These are phyloP conservation scores for Cryptococcus wingfieldii DNA, from an alignment of 1,284 basidiomycete genomes.

Conservation along the genomic window DNA sequence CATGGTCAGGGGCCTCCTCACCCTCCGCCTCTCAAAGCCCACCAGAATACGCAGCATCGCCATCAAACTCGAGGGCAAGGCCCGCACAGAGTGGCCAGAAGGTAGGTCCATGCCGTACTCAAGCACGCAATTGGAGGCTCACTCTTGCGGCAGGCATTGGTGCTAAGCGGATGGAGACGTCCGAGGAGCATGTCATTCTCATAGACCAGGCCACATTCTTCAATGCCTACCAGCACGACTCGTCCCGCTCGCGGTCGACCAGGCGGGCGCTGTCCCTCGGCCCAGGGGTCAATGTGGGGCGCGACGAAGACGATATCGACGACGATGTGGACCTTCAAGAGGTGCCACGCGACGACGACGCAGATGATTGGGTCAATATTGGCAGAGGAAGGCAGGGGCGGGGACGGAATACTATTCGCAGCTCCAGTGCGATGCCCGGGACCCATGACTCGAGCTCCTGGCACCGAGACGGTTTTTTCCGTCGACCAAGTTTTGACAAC, in stretches of 20 bases:
- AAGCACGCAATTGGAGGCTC: not conserved
- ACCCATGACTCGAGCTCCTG: constrained; percentile 23
- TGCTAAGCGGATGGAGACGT: constrained; percentile 69
- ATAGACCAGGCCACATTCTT: constrained; percentile 72
- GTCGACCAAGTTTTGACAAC: constrained; percentile 19
- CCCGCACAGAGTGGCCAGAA: constrained; percentile 73
- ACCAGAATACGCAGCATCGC: constrained; percentile 82
- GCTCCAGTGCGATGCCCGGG: constrained; percentile 37
- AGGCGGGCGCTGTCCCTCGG: constrained; percentile 72
- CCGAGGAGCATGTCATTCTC: constrained; percentile 74
- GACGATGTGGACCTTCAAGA: constrained; percentile 47
- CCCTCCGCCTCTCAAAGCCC: constrained; percentile 72
- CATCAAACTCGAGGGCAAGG: constrained; percentile 69
- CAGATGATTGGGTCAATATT: constrained; percentile 12
- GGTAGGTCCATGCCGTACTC: constrained; percentile 53
- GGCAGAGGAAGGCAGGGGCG: not conserved
- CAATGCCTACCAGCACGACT: constrained; percentile 51
- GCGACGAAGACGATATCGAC: constrained; percentile 45
- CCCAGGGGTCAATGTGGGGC: constrained; percentile 56
- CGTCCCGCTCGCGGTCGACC: constrained; percentile 21
- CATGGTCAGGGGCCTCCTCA: constrained; percentile 81
- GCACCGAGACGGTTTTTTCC: constrained; percentile 26
- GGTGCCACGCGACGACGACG: constrained; percentile 11
- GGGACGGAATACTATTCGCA: constrained; percentile 13
- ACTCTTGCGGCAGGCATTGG: constrained; percentile 61